Conservation (phyloP, 2,329 filamentous ascomycete species). For the Arthrobotrys pseudoclavata region DNA sequence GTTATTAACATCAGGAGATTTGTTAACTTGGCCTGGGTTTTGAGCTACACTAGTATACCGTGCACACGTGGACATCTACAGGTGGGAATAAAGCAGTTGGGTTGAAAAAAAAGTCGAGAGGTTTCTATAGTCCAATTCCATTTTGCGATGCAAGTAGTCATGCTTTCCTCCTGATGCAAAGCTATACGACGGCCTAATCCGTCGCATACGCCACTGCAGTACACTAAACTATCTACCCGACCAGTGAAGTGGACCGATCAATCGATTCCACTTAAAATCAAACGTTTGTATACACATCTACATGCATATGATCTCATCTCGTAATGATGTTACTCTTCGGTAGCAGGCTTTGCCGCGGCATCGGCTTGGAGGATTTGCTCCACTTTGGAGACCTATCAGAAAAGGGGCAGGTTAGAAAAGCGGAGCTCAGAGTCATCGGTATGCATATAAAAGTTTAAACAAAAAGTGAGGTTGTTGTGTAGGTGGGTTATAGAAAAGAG, state of each 20-base stretch:
- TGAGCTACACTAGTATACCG: no score
- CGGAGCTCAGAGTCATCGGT: background rate
- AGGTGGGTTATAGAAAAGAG: background rate
- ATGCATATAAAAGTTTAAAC: conserved; percentile 3
- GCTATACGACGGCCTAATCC: no score
- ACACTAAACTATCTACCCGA: background rate
- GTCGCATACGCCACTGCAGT: background rate
- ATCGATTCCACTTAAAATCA: conserved; percentile 5
- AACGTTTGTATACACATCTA: conserved; percentile 26
- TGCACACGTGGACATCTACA: no score
- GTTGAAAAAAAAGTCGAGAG: conserved; percentile 6
- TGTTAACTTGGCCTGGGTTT: no score
- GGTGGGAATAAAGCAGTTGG: background rate
- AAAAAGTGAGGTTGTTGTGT: background rate
- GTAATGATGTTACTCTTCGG: conserved; percentile 22
- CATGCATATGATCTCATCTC: background rate
- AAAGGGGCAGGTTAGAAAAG: background rate
- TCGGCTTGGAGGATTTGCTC: conserved; percentile 46
- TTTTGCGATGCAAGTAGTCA: background rate
- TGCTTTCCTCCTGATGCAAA: conserved; percentile 1
- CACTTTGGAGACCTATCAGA: conserved; percentile 41
- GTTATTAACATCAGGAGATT: no score
- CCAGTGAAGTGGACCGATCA: background rate
- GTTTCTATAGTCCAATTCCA: conserved; percentile 19
- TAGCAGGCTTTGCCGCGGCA: conserved; percentile 17